Conservation (phyloP, 139 green algal genomes). For the Chlorella sp. region DNA sequence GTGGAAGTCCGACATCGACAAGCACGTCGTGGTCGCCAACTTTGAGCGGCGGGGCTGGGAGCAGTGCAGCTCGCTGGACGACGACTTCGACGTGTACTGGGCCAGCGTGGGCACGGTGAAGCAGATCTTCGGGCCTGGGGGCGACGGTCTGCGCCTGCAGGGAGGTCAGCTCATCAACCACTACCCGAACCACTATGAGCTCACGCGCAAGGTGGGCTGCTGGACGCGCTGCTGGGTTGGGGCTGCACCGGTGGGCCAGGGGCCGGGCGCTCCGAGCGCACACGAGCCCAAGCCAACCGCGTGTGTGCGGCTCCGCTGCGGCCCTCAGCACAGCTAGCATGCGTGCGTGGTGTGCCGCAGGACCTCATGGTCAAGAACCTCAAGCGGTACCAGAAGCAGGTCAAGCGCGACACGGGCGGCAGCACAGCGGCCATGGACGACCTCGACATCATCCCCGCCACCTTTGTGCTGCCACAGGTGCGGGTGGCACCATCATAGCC, state of each 20-base stretch:
- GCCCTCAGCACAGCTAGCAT: not conserved
- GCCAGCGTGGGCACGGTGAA: slow-evolving; percentile 47
- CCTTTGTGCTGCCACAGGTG: slow-evolving; percentile 56
- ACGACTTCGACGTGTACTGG: slow-evolving; percentile 74
- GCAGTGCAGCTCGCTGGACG: slow-evolving; percentile 10
- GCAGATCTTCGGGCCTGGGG: slow-evolving; percentile 45
- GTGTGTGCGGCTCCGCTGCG: not conserved
- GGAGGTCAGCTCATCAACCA: slow-evolving; percentile 75
- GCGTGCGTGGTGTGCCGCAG: slow-evolving; percentile 4
- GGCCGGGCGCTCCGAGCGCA: not conserved
- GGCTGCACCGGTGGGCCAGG: not conserved
- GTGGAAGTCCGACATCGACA: not conserved
- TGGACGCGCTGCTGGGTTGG: no score
- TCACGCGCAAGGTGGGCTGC: slow-evolving; percentile 82
- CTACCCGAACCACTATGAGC: slow-evolving; percentile 75
- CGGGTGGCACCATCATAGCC: not conserved
- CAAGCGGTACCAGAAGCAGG: slow-evolving; percentile 59
- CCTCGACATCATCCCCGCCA: slow-evolving; percentile 56
- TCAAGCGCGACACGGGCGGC: slow-evolving; percentile 34
- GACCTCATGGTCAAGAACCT: slow-evolving; percentile 83
- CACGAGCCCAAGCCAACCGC: not conserved
- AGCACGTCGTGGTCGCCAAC: slow-evolving; percentile 42
- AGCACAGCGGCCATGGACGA: slow-evolving; percentile 5
- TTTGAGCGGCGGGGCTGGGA: slow-evolving; percentile 55
- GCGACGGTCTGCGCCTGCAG: slow-evolving; percentile 27